These are phyloP conservation scores for Carallia pectinifolia DNA, from an alignment of 345 rosid species.

Conservation along the genomic window DNA sequence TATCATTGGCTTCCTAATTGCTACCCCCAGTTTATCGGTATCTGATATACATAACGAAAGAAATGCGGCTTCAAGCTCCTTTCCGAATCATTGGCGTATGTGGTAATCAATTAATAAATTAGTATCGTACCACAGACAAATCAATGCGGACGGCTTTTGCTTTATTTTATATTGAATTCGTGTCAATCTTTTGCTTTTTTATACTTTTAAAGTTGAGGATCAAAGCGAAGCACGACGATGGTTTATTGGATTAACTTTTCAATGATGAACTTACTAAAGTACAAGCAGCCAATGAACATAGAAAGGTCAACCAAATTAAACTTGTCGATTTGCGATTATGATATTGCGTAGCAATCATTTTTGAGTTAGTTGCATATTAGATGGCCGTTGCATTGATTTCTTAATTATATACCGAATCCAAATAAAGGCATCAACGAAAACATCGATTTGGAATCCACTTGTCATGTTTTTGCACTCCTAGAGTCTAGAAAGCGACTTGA, in stretches of 20 bases:
- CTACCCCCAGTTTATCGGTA: too few species aligned
- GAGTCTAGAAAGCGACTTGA: too few species aligned
- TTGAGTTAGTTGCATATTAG: not conserved
- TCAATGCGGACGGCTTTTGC: too few species aligned
- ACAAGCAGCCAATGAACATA: slow-evolving; percentile 3
- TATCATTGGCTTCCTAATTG: too few species aligned
- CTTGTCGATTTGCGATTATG: not conserved
- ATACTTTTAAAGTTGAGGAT: not conserved
- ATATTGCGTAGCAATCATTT: not conserved
- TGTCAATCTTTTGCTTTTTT: too few species aligned
- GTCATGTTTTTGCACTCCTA: not conserved
- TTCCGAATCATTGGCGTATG: too few species aligned
- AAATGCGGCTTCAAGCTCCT: too few species aligned
- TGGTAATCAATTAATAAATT: too few species aligned
- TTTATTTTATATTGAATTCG: too few species aligned
- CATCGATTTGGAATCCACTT: slow-evolving; percentile 2
- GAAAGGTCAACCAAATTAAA: slow-evolving; percentile 6
- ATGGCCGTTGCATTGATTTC: not conserved
- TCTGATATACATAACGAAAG: too few species aligned
- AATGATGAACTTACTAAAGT: not conserved
- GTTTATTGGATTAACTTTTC: not conserved
- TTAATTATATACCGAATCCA: not conserved
- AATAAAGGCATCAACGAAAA: not conserved
- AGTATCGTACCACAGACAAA: too few species aligned
- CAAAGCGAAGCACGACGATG: not conserved